Percentiles rank a stretch among this genome's conserved stretches.
phyloP scores from a whole-genome alignment of 1,284 basidiomycete genomes.

The Cryptococcus maquisensis region DNA sequence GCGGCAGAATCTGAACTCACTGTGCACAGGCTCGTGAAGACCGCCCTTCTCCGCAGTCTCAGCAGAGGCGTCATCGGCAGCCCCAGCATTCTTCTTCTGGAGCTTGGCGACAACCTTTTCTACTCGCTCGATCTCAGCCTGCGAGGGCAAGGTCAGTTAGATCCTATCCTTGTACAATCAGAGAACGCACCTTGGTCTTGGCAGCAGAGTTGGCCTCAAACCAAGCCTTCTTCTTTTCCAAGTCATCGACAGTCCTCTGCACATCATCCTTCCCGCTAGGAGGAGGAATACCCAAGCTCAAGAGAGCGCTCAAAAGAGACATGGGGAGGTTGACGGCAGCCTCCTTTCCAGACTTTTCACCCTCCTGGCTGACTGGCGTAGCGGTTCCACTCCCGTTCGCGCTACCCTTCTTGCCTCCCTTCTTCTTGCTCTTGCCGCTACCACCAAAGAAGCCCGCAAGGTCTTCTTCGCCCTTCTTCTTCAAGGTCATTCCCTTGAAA shows the following conservation, averaged over 20 bases:
- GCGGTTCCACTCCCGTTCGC: conserved; percentile 48
- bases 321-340: conserved; percentile 74
- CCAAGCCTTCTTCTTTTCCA: conserved; percentile 94
- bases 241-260: conserved; percentile 77
- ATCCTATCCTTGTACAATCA: neutral
- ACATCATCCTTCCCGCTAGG: conserved; percentile 75
- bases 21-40: conserved; percentile 38
- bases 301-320: conserved; percentile 77
- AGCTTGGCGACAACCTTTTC: conserved; percentile 54
- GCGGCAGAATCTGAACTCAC: neutral
- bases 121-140: conserved; percentile 71
- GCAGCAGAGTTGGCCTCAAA: conserved; percentile 64
- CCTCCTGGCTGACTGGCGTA: conserved; percentile 34
- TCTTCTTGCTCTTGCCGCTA: conserved; percentile 47
- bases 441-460: conserved; percentile 75
- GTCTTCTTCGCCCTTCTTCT: conserved; percentile 87
- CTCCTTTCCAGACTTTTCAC: conserved; percentile 19
- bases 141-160: conserved; percentile 56
- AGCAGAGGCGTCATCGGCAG: conserved; percentile 16
- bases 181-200: conserved; percentile 47
- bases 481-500: conserved; percentile 66
- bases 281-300: conserved; percentile 84
- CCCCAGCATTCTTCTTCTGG: conserved; percentile 49
- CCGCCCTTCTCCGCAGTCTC: conserved; percentile 21
- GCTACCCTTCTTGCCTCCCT: conserved; percentile 61